A percentile compares a stretch with the other conserved stretches of the same genome.
phyloP scores from a whole-genome alignment of 306 rosid genomes.

The Mucuna pruriens region DNA sequence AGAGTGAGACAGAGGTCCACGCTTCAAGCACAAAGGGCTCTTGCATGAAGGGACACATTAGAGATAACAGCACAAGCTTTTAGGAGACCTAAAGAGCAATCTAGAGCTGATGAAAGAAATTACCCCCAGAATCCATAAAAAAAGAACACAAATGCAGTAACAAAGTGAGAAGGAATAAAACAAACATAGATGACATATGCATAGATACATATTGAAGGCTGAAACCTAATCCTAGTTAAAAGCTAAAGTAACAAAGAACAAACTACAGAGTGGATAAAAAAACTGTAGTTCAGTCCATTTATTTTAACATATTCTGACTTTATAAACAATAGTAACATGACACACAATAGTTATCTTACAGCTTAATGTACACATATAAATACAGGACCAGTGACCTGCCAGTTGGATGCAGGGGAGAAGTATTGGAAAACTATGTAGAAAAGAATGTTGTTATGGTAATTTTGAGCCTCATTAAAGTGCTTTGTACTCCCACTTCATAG shows the following conservation, averaged over 20 bases:
- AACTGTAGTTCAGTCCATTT: not conserved
- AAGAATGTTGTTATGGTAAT: not conserved
- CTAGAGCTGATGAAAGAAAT: not conserved
- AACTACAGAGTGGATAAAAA: not conserved
- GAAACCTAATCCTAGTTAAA: not conserved
- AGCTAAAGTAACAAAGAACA: not conserved
- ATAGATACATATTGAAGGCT: not conserved
- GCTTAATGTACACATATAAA: not conserved
- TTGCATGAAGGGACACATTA: not conserved
- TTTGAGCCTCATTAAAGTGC: slow-evolving; percentile 9
- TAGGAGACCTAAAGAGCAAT: not conserved
- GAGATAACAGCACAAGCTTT: not conserved
- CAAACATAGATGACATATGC: not conserved
- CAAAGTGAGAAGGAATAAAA: not conserved
- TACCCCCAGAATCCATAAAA: not conserved
- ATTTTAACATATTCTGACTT: not conserved
- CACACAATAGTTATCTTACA: not conserved
- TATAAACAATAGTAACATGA: not conserved
- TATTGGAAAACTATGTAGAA: not conserved
- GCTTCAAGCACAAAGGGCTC: not conserved
- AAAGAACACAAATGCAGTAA: not conserved
- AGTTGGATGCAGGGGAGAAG: not conserved
- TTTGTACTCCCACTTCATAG: not conserved
- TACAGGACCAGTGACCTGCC: not conserved
- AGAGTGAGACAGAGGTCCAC: not conserved